A percentile compares a stretch with the other conserved stretches of the same genome.
phyloP scores from a whole-genome alignment of 306 rosid species.

The Cicer yamashitae region DNA sequence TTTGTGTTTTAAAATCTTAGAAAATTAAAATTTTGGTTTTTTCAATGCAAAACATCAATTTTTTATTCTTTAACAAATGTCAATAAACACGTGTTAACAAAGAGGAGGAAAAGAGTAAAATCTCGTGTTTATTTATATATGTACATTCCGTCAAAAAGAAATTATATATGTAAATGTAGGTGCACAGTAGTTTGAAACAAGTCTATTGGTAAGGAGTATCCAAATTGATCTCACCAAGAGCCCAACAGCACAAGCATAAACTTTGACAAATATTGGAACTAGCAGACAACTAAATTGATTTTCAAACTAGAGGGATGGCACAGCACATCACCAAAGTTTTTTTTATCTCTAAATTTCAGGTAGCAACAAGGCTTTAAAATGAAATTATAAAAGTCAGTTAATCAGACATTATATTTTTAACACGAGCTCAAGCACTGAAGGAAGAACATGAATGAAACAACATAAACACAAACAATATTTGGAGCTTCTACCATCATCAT shows the following conservation, averaged over 20 bases:
- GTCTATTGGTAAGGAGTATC: not conserved
- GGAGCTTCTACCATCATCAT: constrained; percentile 37
- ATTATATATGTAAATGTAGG: too few relatives aligned
- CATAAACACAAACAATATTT: constrained; percentile 44
- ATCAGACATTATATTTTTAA: constrained; percentile 19
- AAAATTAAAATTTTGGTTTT: too few relatives aligned
- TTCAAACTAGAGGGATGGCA: constrained; percentile 27
- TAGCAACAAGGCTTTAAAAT: constrained; percentile 19
- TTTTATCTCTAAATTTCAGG: constrained; percentile 33
- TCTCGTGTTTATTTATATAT: not conserved
- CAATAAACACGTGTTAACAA: too few relatives aligned
- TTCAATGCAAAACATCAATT: too few relatives aligned
- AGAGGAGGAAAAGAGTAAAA: not conserved
- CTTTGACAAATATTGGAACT: constrained; percentile 12
- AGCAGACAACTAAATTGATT: not conserved
- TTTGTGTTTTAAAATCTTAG: too few relatives aligned
- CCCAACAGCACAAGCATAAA: constrained; percentile 11
- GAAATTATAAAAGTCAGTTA: constrained; percentile 23
- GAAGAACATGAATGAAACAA: constrained; percentile 29
- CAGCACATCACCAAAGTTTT: constrained; percentile 12
- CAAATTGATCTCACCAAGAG: constrained; percentile 26
- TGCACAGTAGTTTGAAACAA: constrained; percentile 21
- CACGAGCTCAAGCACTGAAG: constrained; percentile 41
- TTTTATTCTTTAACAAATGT: too few relatives aligned
- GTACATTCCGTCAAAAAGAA: not conserved